Base-by-base conservation (phyloP, 2,329 filamentous ascomycete species). In the Ustulina deusta region DNA sequence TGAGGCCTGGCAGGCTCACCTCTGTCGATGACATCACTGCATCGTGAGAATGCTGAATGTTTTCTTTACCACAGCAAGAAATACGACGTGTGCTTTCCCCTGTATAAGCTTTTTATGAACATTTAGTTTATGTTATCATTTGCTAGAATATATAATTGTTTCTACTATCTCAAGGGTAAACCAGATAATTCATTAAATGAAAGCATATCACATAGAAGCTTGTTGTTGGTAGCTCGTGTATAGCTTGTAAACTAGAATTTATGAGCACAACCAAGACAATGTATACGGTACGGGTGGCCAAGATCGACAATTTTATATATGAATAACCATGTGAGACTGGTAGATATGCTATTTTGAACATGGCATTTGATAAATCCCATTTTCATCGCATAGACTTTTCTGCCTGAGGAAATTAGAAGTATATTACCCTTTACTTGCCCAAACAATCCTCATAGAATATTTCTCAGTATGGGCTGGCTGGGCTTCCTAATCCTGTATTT, bases 281-380 rank as follows among this genome's bases (percentile, higher is more conserved):
- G 44, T 32, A 56, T 29, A 61, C 22, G 13, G 38, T 49, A 59
- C 46, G 5, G 57, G 34, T 29, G 20, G 49, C 32, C 36, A 56
- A 49, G 63, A 69, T 66, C 59, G 59, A 51, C 66, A 54, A 13
- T 27, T 40, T 51, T 34, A 22, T 58, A 54, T 61, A 55, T 46
- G 22, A 34, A 51, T 42, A 51, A 34, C 54, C 59, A 56, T 40
- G 46, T 60, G 51, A 60, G 29, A 61, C 55, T 49, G 34, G n/a
- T 34, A 27, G 38, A 15, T 20, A 69, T 66, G 67, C 67, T 49
- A 49, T 69, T 69, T 11, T 42, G 3, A 42, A 48, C 40, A 69
- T 66, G 67, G 67, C 29, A 67, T 58, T 69, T 44, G 9, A 1
- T 11, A 46, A 69, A 67, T 67, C 57, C 67, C 67, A 69, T 69